Conservation (phyloP, 768 basidiomycete genomes). For the Boletus tylopilopsis region DNA sequence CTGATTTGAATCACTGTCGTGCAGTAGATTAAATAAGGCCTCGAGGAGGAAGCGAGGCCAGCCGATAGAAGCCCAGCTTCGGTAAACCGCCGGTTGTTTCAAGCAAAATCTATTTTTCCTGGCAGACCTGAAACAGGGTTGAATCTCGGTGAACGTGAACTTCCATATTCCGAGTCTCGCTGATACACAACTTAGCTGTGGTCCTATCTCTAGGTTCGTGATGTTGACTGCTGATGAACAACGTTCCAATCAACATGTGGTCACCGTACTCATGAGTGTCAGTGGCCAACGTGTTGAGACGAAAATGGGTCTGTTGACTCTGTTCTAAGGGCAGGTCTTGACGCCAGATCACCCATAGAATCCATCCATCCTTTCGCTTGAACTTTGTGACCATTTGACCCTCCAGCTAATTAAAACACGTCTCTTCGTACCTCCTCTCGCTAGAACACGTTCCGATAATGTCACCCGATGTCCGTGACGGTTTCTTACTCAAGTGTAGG, state of each 20-base stretch:
- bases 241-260: too few species aligned
- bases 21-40: conserved; percentile 6
- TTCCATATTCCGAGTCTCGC: neutral
- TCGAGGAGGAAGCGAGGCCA: conserved; percentile 21
- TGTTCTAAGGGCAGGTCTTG: neutral
- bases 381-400: too few species aligned
- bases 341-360: neutral
- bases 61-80: too few species aligned
- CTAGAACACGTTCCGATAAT: neutral
- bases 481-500: neutral
- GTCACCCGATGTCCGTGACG: conserved; percentile 14
- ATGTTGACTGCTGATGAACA: neutral
- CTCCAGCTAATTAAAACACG: neutral
- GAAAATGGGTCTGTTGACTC: neutral
- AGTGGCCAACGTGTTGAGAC: conserved; percentile 10
- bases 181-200: neutral
- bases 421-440: neutral
- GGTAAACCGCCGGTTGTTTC: neutral
- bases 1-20: neutral
- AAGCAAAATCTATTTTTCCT: neutral
- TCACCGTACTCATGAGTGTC: neutral
- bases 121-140: neutral
- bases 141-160: neutral
- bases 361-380: neutral
- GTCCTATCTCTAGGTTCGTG: neutral